A percentile compares a stretch with the other conserved stretches of the same genome.
Evolutionary conservation across 2,329 filamentous ascomycete species (phyloP).

Genomic region (Ceratocystis alfenasii): DNA sequence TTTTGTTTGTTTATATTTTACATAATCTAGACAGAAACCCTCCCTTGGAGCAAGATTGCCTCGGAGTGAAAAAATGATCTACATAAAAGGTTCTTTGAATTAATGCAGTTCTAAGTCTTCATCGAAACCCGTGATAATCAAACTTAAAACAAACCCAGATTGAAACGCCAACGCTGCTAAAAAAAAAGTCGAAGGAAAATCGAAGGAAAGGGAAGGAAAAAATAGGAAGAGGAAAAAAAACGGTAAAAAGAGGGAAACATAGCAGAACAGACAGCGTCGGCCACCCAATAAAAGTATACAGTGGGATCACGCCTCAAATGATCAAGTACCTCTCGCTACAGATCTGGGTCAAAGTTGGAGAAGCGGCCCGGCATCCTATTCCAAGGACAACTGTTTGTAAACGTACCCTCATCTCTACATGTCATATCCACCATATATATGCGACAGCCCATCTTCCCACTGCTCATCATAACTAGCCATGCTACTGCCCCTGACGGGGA

Average conservation of each 20-base stretch:
- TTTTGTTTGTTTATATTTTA: conserved; percentile 8
- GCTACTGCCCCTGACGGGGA: conserved; percentile 55
- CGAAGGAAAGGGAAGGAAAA: neutral
- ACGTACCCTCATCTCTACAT: neutral
- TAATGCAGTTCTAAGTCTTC: conserved; percentile 13
- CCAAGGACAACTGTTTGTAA: neutral
- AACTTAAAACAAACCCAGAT: conserved; percentile 16
- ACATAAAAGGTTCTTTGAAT: conserved; percentile 4
- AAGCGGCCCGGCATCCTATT: too few relatives aligned
- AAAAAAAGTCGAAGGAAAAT: neutral
- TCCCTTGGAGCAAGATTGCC: neutral
- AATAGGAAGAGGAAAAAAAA: neutral
- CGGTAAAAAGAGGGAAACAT: neutral
- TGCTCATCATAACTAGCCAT: conserved; percentile 49
- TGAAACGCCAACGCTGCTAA: conserved; percentile 18
- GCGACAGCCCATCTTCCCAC: neutral
- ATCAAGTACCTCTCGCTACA: neutral
- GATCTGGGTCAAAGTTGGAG: neutral
- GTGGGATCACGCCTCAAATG: neutral
- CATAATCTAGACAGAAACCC: neutral
- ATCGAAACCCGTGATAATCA: conserved; percentile 7
- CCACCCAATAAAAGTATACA: conserved; percentile 10
- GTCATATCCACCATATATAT: neutral
- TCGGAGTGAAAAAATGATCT: too few relatives aligned
- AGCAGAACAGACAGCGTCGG: neutral